Percentiles rank a stretch among this genome's conserved stretches.
Evolutionary conservation across 2,329 filamentous ascomycete species (phyloP).

Genomic region (Ophiostoma novo-ulmi): DNA sequence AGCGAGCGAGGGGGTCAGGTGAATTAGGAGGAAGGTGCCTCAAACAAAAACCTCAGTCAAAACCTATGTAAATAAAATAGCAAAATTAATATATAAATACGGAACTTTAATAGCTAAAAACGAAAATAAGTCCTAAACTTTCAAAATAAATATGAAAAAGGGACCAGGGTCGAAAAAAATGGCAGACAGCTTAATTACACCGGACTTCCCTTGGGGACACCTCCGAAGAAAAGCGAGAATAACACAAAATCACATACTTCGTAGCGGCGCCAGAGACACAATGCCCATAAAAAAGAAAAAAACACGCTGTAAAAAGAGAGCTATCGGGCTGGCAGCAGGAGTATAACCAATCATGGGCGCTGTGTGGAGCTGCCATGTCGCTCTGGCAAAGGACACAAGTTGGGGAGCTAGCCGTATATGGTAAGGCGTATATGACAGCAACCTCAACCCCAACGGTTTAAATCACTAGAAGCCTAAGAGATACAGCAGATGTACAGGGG

Average conservation of each 20-base stretch:
- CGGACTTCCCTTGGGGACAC: slow-evolving; percentile 22
- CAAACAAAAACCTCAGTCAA: slow-evolving; percentile 6
- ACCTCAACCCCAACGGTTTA: slow-evolving; percentile 23
- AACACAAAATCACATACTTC: background rate
- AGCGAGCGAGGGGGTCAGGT: slow-evolving; percentile 6
- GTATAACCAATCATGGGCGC: slow-evolving; percentile 20
- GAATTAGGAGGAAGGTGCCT: slow-evolving; percentile 11
- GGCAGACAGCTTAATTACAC: slow-evolving; percentile 10
- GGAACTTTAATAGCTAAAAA: background rate
- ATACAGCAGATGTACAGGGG: background rate
- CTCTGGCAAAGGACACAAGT: slow-evolving; percentile 11
- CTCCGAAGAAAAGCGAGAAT: slow-evolving; percentile 22
- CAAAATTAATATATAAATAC: slow-evolving; percentile 18
- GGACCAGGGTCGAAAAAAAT: slow-evolving; percentile 2
- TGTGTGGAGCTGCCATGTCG: background rate
- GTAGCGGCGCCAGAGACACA: background rate
- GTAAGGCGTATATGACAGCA: slow-evolving; percentile 14
- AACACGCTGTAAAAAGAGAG: slow-evolving; percentile 16
- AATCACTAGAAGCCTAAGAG: background rate
- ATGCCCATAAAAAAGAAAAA: slow-evolving; percentile 19
- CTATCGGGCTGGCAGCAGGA: background rate
- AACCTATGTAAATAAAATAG: background rate
- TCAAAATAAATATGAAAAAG: background rate
- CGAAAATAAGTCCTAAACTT: background rate
- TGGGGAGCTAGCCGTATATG: slow-evolving; percentile 17